These are phyloP conservation scores for Rhizopogon salebrosus DNA, from an alignment of 768 basidiomycete species.

Conservation along the genomic window DNA sequence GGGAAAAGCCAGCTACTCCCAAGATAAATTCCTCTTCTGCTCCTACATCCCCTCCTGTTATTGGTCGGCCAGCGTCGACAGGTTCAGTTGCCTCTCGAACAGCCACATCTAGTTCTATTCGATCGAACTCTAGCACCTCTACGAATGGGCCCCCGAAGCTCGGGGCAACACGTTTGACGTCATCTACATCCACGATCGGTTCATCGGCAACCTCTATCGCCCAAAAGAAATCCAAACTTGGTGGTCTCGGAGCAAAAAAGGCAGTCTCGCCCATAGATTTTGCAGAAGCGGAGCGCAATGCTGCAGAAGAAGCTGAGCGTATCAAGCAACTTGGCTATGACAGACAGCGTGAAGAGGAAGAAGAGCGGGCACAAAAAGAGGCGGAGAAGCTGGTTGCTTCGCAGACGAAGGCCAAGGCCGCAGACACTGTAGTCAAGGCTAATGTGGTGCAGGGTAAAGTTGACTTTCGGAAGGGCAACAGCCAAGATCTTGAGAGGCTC, in stretches of 20 bases:
- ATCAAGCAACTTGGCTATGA: conserved; percentile 92
- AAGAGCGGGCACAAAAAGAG: conserved; percentile 65
- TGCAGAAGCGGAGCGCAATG: conserved; percentile 88
- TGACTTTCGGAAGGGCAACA: conserved; percentile 34
- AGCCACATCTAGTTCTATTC: conserved; percentile 59
- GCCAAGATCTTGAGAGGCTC: conserved; percentile 48
- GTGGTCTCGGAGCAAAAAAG: conserved; percentile 83
- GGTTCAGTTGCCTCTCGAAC: conserved; percentile 46
- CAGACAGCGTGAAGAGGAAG: conserved; percentile 76
- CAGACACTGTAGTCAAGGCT: conserved; percentile 19
- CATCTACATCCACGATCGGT: conserved; percentile 31
- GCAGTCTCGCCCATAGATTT: conserved; percentile 82
- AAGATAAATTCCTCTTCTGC: conserved; percentile 49
- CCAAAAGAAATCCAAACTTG: conserved; percentile 65
- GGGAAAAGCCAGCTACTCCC: conserved; percentile 78
- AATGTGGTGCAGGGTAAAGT: conserved; percentile 22
- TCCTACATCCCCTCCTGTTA: conserved; percentile 47
- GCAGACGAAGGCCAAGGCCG: conserved; percentile 25
- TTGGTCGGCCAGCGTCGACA: conserved; percentile 47
- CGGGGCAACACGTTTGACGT: conserved; percentile 38
- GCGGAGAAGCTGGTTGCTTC: conserved; percentile 40
- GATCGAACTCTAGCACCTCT: conserved; percentile 36
- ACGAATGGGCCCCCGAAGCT: conserved; percentile 29
- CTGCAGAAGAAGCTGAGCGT: conserved; percentile 87
- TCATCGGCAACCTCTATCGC: conserved; percentile 26